phyloP scores from a whole-genome alignment of 2,329 filamentous ascomycete genomes.

The Tolypocladium amazonense region DNA sequence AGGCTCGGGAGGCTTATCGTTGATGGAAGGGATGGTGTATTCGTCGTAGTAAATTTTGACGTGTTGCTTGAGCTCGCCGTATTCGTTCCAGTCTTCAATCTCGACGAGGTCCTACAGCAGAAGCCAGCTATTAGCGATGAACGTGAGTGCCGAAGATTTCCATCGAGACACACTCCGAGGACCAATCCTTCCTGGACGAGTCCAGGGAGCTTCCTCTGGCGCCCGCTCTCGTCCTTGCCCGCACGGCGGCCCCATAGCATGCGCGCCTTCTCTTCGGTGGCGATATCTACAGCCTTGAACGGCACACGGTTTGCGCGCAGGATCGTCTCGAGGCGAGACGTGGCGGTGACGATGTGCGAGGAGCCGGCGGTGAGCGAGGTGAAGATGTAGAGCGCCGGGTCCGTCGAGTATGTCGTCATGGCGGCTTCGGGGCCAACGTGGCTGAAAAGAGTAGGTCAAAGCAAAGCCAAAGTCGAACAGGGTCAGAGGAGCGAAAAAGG shows the following conservation, averaged over 20 bases:
- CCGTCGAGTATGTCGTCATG: constrained; percentile 40
- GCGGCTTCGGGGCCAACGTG: constrained; percentile 2
- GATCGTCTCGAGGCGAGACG: constrained; percentile 91
- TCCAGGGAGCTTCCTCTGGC: constrained; percentile 69
- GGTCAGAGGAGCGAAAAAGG: neutral
- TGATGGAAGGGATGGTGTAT: constrained; percentile 44
- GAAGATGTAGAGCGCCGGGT: constrained; percentile 81
- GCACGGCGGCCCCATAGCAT: constrained; percentile 80
- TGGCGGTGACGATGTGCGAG: constrained; percentile 92
- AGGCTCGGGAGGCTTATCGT: constrained; percentile 36
- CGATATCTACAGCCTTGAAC: constrained; percentile 85
- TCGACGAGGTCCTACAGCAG: constrained; percentile 69
- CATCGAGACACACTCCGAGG: constrained; percentile 57
- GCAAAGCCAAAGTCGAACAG: neutral
- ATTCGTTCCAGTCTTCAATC: constrained; percentile 98
- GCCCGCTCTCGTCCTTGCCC: constrained; percentile 55
- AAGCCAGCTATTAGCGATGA: neutral
- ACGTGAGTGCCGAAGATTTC: too few relatives aligned
- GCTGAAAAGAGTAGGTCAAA: neutral
- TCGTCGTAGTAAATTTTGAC: constrained; percentile 60
- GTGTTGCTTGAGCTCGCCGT: constrained; percentile 84
- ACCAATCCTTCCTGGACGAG: constrained; percentile 81
- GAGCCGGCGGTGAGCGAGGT: constrained; percentile 93
- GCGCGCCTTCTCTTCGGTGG: constrained; percentile 78
- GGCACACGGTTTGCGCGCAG: constrained; percentile 89